Evolutionary conservation across 1,284 basidiomycete genomes (phyloP).

Genomic region (Trichosporon sp.): DNA sequence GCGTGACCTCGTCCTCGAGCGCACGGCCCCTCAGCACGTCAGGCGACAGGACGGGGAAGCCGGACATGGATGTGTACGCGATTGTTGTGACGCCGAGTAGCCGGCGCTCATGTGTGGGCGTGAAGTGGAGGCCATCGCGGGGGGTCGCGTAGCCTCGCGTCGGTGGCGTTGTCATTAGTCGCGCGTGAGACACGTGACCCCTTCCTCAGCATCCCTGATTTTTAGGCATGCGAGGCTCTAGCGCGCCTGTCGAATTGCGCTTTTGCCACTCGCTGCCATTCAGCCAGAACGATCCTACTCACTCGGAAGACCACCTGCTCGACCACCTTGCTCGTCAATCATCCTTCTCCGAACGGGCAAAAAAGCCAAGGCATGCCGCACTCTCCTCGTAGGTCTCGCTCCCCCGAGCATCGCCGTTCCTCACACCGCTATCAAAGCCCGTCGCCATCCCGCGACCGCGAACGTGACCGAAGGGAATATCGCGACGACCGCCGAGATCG

Average conservation of each 20-base stretch:
- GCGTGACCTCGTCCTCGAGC: slow-evolving; percentile 33
- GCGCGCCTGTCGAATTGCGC: not conserved
- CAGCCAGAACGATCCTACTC: not conserved
- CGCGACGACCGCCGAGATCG: slow-evolving; percentile 9
- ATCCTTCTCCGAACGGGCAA: no score
- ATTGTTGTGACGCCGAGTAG: not conserved
- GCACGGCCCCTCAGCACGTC: slow-evolving; percentile 22
- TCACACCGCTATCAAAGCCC: slow-evolving; percentile 22
- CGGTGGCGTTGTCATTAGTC: not conserved
- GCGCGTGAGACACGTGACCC: not conserved
- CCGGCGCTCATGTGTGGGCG: not conserved
- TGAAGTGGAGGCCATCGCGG: not conserved
- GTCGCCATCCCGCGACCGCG: slow-evolving; percentile 8
- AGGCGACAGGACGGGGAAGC: slow-evolving; percentile 18
- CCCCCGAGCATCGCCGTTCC: slow-evolving; percentile 22
- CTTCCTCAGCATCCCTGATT: not conserved
- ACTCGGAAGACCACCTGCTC: no score
- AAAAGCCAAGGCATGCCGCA: slow-evolving; percentile 15
- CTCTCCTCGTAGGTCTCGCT: slow-evolving; percentile 27
- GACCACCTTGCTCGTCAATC: no score
- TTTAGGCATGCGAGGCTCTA: not conserved
- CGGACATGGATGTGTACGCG: not conserved
- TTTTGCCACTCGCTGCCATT: slow-evolving; percentile 4
- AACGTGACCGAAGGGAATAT: slow-evolving; percentile 6
- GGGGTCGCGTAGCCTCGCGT: no score